Conservation (phyloP, 2,329 filamentous ascomycete genomes). For the Ophiosphaerella herpotricha region DNA sequence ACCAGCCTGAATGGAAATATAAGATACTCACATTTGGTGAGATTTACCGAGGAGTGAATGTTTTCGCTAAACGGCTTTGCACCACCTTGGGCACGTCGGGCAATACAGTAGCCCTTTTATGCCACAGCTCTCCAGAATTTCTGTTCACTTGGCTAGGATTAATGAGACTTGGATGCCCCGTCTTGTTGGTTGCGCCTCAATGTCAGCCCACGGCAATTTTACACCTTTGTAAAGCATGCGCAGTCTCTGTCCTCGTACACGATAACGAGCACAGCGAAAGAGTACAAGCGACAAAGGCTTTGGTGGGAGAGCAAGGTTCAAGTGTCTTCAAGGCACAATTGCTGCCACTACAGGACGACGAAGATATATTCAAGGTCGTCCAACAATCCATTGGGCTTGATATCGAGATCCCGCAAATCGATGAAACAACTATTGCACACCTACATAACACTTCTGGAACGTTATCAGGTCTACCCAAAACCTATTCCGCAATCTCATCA, state of each 20-base stretch:
- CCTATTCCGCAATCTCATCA: slow-evolving; percentile 64
- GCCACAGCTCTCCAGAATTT: slow-evolving; percentile 62
- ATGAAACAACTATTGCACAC: slow-evolving; percentile 56
- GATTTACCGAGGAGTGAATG: slow-evolving; percentile 39
- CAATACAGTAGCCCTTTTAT: slow-evolving; percentile 58
- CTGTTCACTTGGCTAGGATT: slow-evolving; percentile 65
- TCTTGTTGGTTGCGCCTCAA: slow-evolving; percentile 62
- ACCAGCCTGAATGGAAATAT: slow-evolving; percentile 27
- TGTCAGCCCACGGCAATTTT: slow-evolving; percentile 54
- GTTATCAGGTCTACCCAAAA: slow-evolving; percentile 66
- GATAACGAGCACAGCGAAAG: slow-evolving; percentile 48
- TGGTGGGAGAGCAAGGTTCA: slow-evolving; percentile 14
- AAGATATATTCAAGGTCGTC: slow-evolving; percentile 29
- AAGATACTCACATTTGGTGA: slow-evolving; percentile 45
- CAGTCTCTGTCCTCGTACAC: slow-evolving; percentile 52
- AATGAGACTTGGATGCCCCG: slow-evolving; percentile 59
- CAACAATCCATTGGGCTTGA: slow-evolving; percentile 7
- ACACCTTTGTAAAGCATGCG: slow-evolving; percentile 57
- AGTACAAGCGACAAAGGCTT: slow-evolving; percentile 30
- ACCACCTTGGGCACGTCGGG: slow-evolving; percentile 15
- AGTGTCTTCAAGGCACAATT: slow-evolving; percentile 10
- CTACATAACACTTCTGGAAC: slow-evolving; percentile 69
- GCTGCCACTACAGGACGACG: slow-evolving; percentile 22
- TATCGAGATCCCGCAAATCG: slow-evolving; percentile 12
- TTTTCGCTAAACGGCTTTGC: slow-evolving; percentile 42